A percentile compares a stretch with the other conserved stretches of the same genome.
Evolutionary conservation across 2,329 filamentous ascomycete species (phyloP).

Genomic region (Penicillium rolfsii): DNA sequence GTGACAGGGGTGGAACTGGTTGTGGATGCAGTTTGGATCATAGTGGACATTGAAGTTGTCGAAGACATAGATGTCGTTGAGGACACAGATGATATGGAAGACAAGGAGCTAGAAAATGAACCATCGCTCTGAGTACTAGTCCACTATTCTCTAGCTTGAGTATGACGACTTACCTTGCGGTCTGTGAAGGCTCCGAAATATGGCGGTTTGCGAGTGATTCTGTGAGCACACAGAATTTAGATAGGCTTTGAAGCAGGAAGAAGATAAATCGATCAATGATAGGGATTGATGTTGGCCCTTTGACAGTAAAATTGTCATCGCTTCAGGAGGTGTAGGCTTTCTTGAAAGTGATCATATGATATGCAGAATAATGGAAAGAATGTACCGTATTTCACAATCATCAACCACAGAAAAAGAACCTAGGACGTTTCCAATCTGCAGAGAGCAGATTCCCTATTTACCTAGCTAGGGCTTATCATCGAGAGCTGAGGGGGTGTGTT

Average conservation of each 20-base stretch:
- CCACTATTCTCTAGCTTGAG: neutral
- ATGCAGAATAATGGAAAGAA: neutral
- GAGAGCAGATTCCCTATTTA: neutral
- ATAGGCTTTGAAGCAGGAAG: neutral
- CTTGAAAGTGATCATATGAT: neutral
- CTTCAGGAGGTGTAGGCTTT: neutral
- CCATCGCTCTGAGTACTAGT: neutral
- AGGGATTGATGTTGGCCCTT: neutral
- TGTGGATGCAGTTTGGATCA: neutral
- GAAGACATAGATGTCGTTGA: neutral
- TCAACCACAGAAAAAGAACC: neutral
- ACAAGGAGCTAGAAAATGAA: neutral
- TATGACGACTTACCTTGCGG: neutral
- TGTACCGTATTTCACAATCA: no score
- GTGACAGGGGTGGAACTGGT: neutral
- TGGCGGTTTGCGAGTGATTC: constrained; percentile 2
- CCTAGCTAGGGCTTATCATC: neutral
- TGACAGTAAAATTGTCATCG: neutral
- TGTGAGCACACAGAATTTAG: neutral
- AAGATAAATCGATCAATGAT: neutral
- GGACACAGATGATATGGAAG: neutral
- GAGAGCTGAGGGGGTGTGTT: neutral
- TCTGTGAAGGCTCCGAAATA: neutral
- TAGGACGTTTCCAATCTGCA: neutral
- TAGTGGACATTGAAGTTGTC: neutral